Evolutionary conservation across 73 alveolate genomes (phyloP).

Genomic region (Blepharisma japonicum): DNA sequence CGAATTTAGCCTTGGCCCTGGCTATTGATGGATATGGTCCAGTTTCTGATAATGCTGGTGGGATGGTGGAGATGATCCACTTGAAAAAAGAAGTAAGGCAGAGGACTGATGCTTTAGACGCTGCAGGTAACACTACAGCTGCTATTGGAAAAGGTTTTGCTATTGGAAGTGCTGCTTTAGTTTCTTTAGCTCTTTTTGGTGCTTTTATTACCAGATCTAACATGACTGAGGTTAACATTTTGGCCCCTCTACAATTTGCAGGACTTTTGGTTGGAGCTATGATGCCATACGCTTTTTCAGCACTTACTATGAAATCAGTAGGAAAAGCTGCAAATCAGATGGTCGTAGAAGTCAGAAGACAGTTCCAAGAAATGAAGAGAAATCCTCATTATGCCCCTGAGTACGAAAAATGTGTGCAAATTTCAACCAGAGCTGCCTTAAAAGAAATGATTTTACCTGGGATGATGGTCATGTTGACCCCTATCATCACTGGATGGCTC

Average conservation of each 20-base stretch:
- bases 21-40: slow-evolving; percentile 57
- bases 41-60: slow-evolving; percentile 97
- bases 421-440: slow-evolving; percentile 60
- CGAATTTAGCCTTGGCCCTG: slow-evolving; percentile 79
- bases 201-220: slow-evolving; percentile 50
- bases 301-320: slow-evolving; percentile 94
- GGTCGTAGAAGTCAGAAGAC: slow-evolving; percentile 87
- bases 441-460: slow-evolving; percentile 90
- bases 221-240: slow-evolving; percentile 68
- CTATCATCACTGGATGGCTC: slow-evolving; percentile 75
- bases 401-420: background rate
- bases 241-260: slow-evolving; percentile 70
- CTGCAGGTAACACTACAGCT: slow-evolving; percentile 95
- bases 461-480: slow-evolving; percentile 75
- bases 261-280: slow-evolving; percentile 85
- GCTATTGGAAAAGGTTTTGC: slow-evolving; percentile 98
- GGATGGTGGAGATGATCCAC: slow-evolving; percentile 94
- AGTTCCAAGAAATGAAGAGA: slow-evolving; percentile 37
- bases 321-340: slow-evolving; percentile 92
- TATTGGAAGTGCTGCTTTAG: slow-evolving; percentile 96
- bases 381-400: background rate
- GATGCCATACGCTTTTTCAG: slow-evolving; percentile 90
- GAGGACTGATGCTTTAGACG: slow-evolving; percentile 91
- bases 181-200: slow-evolving; percentile 91
- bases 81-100: slow-evolving; percentile 77